Evolutionary conservation across 108 stramenopile genomes (phyloP), one percentile per base, ranked within the genome.

Genomic region (Conticribra guillardii): DNA sequence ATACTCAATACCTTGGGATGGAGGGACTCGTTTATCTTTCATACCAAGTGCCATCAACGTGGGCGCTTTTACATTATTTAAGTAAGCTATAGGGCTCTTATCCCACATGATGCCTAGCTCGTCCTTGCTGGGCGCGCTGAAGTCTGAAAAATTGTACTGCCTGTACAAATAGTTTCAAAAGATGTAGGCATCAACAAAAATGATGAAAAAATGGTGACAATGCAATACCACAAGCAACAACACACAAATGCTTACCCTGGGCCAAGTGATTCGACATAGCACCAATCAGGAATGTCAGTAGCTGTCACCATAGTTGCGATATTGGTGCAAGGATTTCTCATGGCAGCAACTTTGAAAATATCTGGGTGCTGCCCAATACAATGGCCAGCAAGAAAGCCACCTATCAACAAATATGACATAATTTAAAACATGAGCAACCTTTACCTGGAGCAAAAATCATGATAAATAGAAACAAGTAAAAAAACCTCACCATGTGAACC

Each of bases 241-340:
- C n/a, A n/a, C n/a, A n/a, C n/a, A n/a, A n/a, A n/a, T n/a, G n/a
- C 72, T 73, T 26, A 73, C 73, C 73, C 73, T 28, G 33, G 31
- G 3, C 93, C 93, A 30, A 93, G 47, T 16, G 80, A 71, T 73
- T 98, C 96, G 18, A 87, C 82, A 53, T 81, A 85, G 58, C 89
- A 94, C 96, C 96, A 97, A 63, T 97, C 97, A 27, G 96, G 94
- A 76, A 98, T 98, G 70, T 98, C 97, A 17, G 94, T 94, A 7
- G 81, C 63, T 23, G 90, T 91, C 8, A 84, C 78, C 96, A 97
- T 97, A 30, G 82, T 59, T 7, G 96, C 89, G 37, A 98, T 85
- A 67, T 98, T 95, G 23, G 89, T 95, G 16, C 95, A 96, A 18
- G 97, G 97, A 71, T 98, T 98, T 44, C 97, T 69, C 87, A 94